Evolutionary conservation across 2,329 filamentous ascomycete species (phyloP), one percentile per base, ranked within the genome.

Genomic region (Phyllosticta capitalensis): DNA sequence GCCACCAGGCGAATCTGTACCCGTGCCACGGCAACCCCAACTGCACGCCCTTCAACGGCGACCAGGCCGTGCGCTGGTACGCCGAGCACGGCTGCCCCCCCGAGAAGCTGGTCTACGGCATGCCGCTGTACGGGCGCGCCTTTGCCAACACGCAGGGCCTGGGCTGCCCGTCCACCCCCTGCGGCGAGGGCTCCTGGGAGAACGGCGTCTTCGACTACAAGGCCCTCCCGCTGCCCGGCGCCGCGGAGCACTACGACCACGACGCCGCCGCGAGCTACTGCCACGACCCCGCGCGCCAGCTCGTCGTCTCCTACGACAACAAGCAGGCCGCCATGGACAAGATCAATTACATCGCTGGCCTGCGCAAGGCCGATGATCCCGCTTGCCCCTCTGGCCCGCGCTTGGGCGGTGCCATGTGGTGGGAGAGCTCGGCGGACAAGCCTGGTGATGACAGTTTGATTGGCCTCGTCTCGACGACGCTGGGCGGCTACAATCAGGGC

Each of bases 391-490:
- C 38, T n/a, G 38, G 38, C 38, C 38, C 38, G 14, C 20, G 58
- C 19, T 80, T 96, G 0, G 92, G 91, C 1, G 92, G 92, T 19
- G 90, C 82, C n/a, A 96, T 97, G 92, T 97, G 90, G 90, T 95
- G 89, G 89, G 92, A 96, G 76, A 89, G 84, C 66, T 92, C 87
- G 67, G 86, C 83, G 0, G 92, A 96, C 71, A 86, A 85, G 68
- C 69, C 73, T 2, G 85, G 84, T 0, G 72, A 72, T 10, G 76
- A 79, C 0, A 92, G 89, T 66, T 70, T 96, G 68, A 90, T 79
- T 56, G 66, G 67, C 30, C 69, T 72, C 49, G 74, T n/a, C 71
- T 74, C 22, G 67, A 70, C 49, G 70, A 71, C 14, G 63, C 52
- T 78, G 33, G 75, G 74, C 5, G 73, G 74, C 1, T 70, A 65